These are phyloP conservation scores for Penicillium sp. DNA, from an alignment of 2,329 filamentous ascomycete genomes.

Conservation along the genomic window DNA sequence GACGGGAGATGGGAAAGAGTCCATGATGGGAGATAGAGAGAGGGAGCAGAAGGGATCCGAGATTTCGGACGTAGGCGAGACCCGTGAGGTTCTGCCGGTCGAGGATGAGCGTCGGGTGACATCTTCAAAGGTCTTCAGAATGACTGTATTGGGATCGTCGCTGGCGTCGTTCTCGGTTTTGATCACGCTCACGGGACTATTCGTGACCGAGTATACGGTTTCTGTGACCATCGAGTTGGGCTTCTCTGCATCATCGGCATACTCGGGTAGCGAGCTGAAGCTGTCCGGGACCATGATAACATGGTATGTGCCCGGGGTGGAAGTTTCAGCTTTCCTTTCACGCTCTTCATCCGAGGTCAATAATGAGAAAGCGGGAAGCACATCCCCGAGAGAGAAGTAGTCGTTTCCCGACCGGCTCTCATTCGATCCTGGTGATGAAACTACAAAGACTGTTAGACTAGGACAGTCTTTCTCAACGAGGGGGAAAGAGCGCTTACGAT, in stretches of 20 bases:
- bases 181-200: constrained; percentile 30
- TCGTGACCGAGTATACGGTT: constrained; percentile 30
- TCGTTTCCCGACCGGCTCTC: constrained; percentile 27
- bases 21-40: constrained; percentile 31
- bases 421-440: constrained; percentile 32
- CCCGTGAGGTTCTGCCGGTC: constrained; percentile 32
- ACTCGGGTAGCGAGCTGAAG: constrained; percentile 56
- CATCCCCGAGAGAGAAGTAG: constrained; percentile 43
- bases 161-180: constrained; percentile 25
- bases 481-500: constrained; percentile 48
- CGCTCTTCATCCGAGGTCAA: constrained; percentile 61
- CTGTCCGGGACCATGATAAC: constrained; percentile 58
- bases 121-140: constrained; percentile 56
- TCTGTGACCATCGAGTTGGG: constrained; percentile 23
- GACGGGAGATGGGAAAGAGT: constrained; percentile 26
- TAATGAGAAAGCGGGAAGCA: constrained; percentile 56
- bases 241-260: constrained; percentile 42
- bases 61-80: constrained; percentile 40
- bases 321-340: constrained; percentile 57
- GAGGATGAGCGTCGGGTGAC: constrained; percentile 36
- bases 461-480: constrained; percentile 1
- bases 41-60: constrained; percentile 29
- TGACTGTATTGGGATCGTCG: constrained; percentile 53
- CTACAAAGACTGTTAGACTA: constrained; percentile 24
- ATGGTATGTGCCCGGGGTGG: constrained; percentile 57